Base-by-base conservation (phyloP, 1,139 yeast genomes). In the Arxiozyma bovina region DNA sequence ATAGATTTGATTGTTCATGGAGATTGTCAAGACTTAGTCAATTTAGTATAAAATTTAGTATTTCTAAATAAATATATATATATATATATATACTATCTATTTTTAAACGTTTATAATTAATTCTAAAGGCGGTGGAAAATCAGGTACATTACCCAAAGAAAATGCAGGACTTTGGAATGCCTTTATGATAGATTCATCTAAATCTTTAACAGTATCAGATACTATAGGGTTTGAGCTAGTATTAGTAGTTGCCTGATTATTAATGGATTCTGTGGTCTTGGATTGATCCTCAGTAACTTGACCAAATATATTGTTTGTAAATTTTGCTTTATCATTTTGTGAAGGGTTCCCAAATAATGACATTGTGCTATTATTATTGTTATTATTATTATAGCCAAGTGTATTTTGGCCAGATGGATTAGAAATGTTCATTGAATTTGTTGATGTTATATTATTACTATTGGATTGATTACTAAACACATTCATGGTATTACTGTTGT, bases 81-180 rank as follows among this genome's bases (percentile, higher is more conserved):
- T 12, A 34, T 15, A 34, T 34, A 34, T 34, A 34, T 3, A 12
- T 15, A 15, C 40, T 15, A 34, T 34, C 40, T 34, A 34, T 34
- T 15, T 15, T 15, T 12, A 34, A 34, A 34, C 4, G 17, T 34
- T 34, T 34, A 34, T 15, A 42, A 63, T 58, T 18, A 67, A 54
- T 25, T 60, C 58, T 4, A 52, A 50, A 1, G 96, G 96, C 1
- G 97, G 97, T 1, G 90, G 82, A 1, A 80, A 63, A 58, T 87
- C 96, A 0, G 97, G 97, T 1, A 90, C 80, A 27, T 71, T 70
- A 0, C 96, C 96, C 27, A 88, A 68, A 18, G 70, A 68, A 63
- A 89, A 90, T 3, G 59, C 55, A 0, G 69, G 63, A 0, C 82
- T 76, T 57, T 74, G 70, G 65, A 87, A 90, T 21, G 79, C 79